phyloP scores from a whole-genome alignment of 208 protist genomes.

The Leishmania mexicana region DNA sequence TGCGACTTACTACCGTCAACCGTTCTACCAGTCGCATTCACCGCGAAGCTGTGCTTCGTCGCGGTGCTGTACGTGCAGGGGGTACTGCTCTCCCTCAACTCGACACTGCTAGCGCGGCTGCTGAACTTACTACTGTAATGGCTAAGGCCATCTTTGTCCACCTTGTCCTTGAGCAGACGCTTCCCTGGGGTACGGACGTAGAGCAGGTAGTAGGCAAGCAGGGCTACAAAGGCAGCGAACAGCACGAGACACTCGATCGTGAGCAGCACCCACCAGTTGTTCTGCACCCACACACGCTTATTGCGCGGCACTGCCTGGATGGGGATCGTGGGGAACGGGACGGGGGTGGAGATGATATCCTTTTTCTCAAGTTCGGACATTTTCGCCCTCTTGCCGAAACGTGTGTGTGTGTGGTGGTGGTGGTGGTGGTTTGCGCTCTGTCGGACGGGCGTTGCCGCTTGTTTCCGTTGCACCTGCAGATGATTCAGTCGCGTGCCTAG shows the following conservation, averaged over 20 bases:
- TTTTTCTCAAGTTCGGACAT: conserved; percentile 10
- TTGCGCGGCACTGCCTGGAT: conserved; percentile 14
- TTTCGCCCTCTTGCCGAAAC: not conserved
- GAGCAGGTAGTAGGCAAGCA: conserved; percentile 39
- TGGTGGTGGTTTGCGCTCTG: not conserved
- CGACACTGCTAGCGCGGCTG: not conserved
- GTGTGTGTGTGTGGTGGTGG: not conserved
- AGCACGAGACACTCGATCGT: conserved; percentile 33
- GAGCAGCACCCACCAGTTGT: conserved; percentile 41
- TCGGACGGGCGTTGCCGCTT: not conserved
- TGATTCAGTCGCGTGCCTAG: not conserved
- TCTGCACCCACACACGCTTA: conserved; percentile 24
- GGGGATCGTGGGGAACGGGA: conserved; percentile 52
- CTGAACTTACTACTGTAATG: conserved; percentile 10
- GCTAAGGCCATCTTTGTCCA: conserved; percentile 25
- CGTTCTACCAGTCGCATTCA: not conserved
- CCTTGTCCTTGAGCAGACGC: conserved; percentile 18
- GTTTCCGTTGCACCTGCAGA: not conserved
- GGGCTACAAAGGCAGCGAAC: conserved; percentile 37
- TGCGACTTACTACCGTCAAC: not conserved
- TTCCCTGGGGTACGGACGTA: conserved; percentile 34
- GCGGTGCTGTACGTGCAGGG: not conserved
- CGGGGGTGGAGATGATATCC: conserved; percentile 39
- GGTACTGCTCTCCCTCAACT: not conserved
- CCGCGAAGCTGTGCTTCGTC: not conserved